Base-by-base conservation (phyloP, 2,329 filamentous ascomycete species). In the Chaetothyriales sp. region DNA sequence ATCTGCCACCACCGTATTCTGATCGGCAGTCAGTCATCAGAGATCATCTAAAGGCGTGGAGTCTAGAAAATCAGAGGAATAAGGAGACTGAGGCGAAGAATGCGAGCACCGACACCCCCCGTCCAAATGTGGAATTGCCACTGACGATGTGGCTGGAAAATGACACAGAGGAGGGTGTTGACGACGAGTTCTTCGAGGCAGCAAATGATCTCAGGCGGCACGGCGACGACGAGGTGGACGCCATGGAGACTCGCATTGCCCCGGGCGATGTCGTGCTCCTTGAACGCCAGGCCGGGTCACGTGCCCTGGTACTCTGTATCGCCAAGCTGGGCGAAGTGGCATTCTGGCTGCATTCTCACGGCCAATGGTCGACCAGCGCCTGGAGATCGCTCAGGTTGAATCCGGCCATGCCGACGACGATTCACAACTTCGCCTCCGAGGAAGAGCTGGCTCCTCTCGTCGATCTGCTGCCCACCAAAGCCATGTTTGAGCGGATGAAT, bases 401-500 rank as follows among this genome's bases (percentile, higher is more conserved):
- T 15, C 33, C 33, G 13, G 33, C 33, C 33, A 40, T 5, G 8
- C 33, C 33, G 33, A 40, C 33, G 10, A 40, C 33, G 33, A 49
- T 54, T 10, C 47, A 45, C 13, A 29, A 44, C 22, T 60, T 60
- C 15, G 56, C 56, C 9, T 55, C 56, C 10, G 43, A 53, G 13
- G 47, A 54, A 46, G 58, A 60, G 33, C 44, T 60, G 37, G 50
- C 51, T n/a, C 33, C 43, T 3, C 52, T 61, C 22, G 50, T 47
- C n/a, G 50, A 51, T 18, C 49, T 56, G 25, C 46, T 60, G 19
- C 58, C 59, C 9, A 51, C 51, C 28, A 57, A 60, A 47, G 48
- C 33, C 10, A 40, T 40, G 33, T 40, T 40, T 40, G 33, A 40
- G 33, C 33, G 33, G 33, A 40, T 40, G 33, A 40, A 15, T 15